Conservation (phyloP, 2,329 filamentous ascomycete genomes). For the Whalleya microplaca region DNA sequence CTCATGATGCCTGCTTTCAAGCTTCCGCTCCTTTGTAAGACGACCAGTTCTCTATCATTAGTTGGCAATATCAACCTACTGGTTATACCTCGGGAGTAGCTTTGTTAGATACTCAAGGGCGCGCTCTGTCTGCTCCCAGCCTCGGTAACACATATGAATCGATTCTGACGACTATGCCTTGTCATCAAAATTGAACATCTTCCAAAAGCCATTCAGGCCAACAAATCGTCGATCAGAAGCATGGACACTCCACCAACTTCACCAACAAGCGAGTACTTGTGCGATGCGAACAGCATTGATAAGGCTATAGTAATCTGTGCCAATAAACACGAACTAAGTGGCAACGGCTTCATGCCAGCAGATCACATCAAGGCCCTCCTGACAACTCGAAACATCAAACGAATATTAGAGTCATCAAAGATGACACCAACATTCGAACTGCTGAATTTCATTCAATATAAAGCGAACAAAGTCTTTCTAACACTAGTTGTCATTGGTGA, state of each 20-base stretch:
- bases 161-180: not conserved
- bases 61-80: no score
- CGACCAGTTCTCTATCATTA: no score
- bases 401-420: not conserved
- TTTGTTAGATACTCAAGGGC: no score
- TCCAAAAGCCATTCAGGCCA: not conserved
- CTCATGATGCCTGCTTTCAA: no score
- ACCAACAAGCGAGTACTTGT: not conserved
- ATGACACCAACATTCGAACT: not conserved
- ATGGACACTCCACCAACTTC: not conserved
- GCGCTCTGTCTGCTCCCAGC: no score
- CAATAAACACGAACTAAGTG: no score
- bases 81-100: no score
- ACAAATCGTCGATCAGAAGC: not conserved
- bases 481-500: not conserved
- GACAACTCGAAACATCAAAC: not conserved
- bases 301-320: not conserved
- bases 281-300: not conserved
- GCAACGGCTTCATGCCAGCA: not conserved
- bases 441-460: not conserved
- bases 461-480: constrained; percentile 1
- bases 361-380: not conserved
- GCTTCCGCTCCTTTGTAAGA: no score
- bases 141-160: not conserved
- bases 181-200: not conserved